Base-by-base conservation (phyloP, 1,139 yeast genomes). In the Candida sp. region DNA sequence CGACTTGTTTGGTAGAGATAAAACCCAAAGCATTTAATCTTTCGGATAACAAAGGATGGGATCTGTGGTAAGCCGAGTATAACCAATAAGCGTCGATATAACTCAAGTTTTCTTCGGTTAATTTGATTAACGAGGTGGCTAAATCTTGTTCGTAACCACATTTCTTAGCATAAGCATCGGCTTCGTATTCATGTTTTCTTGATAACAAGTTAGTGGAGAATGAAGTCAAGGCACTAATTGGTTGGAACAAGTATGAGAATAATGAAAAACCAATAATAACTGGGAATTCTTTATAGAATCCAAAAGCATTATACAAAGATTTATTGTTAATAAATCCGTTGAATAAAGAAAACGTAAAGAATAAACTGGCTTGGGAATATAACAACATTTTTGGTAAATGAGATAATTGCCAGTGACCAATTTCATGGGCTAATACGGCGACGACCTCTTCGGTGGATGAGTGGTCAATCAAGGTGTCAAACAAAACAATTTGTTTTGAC, bases 341-440 rank as follows among this genome's bases (percentile, higher is more conserved):
- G 65, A 91, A 90, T 49, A 85, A 61, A 1, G 87, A 73, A 60
- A 91, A 87, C 39, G 82, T 75, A 37, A 79, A 55, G 53, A 86
- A 78, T 44, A 85, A 65, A 56, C 87, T 87, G 11, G 70, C 63
- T 64, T 89, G 93, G 40, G 81, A 71, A 51, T 84, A 75, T 4
- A 76, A 55, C 57, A 93, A 66, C 75, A 83, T 77, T 60, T 83
- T 83, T 15, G 90, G 72, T 48, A 91, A 84, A 64, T 93, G 99
- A 47, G 85, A 83, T 61, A 86, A 75, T 54, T 86, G 85, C 99
- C 99, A 93, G 64, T 93, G 99, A 40, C 99, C 99, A 53, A 93
- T 86, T 70, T 93, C 99, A 61, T 93, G 99, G 21, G 96, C 98
- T 56, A 93, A 75, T 1, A 93, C 96, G 36, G 99, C 97, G 43